Evolutionary conservation across 2,329 filamentous ascomycete genomes (phyloP), one percentile per base, ranked within the genome.

Genomic region (Teratosphaeria destructans): DNA sequence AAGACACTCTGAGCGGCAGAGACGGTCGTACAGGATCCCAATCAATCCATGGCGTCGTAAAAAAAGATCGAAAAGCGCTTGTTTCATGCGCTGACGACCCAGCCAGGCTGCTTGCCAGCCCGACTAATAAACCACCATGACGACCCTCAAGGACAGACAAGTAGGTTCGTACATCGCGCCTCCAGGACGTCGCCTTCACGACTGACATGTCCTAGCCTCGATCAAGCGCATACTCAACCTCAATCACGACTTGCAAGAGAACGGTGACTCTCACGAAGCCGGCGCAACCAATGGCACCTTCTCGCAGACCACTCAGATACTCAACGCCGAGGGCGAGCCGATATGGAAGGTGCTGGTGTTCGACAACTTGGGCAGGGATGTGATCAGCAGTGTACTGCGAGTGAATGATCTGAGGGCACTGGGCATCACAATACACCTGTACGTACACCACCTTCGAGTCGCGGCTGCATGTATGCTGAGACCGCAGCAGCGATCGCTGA

Each of bases 311-410:
- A 86, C 86, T n/a, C 87, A 90, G 16, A 88, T 96, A 57, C 78
- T 96, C 62, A 91, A 91, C 66, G 82, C 89, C 54, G 87, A 95
- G 67, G 91, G 92, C 63, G 90, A 95, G 69, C 92, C 93, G 0
- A 92, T 96, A 77, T 97, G 93, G 93, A 97, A 97, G 75, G 89
- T 97, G 6, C 79, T 99, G 57, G 90, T 99, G 10, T 97, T 99
- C 72, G 95, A 99, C 75, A 88, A 93, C 67, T 77, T 87, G 67
- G 94, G 93, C 55, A 83, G 92, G 73, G 92, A 97, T 82, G 89
- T 99, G 61, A 96, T 99, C 70, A 96, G 91, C 78, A 96, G 92
- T 70, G 92, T 99, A 2, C 80, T 99, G 64, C 84, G 92, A 61
- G 94, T 99, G 63, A 96, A 91, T 71, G 94, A 99, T 76, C 78